These are phyloP conservation scores for Selaginella tamariscina DNA, from an alignment of 75 land plant species.

Conservation along the genomic window DNA sequence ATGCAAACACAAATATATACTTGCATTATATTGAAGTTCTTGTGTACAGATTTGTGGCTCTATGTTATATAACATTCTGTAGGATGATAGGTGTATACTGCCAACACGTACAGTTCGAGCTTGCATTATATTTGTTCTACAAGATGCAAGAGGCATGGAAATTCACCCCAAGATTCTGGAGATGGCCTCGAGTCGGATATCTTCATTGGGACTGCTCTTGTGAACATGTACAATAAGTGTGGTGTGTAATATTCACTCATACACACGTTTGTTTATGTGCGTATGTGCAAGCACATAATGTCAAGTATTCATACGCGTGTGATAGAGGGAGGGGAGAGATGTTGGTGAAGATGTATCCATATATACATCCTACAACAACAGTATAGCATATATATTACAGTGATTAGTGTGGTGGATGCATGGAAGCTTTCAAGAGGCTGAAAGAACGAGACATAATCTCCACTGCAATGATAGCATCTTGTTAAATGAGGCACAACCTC, in stretches of 20 bases:
- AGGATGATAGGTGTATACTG: background rate
- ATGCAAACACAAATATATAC: no score
- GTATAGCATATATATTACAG: no score
- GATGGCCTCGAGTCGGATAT: background rate
- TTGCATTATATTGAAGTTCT: no score
- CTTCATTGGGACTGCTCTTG: background rate
- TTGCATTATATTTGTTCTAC: background rate
- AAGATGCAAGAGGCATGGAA: background rate
- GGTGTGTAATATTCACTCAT: no score
- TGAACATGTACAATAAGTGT: conserved; percentile 6
- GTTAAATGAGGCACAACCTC: background rate
- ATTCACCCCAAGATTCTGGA: background rate
- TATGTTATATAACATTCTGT: no score
- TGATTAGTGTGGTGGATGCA: background rate
- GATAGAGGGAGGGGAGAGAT: no score
- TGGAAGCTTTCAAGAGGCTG: conserved; percentile 8
- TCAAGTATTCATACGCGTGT: no score
- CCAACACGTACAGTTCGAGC: background rate
- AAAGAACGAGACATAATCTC: background rate
- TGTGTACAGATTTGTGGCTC: no score
- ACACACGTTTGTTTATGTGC: no score
- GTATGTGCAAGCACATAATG: no score
- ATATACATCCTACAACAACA: no score
- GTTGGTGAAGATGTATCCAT: no score
- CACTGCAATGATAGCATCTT: conserved; percentile 1